A percentile compares a stretch with the other conserved stretches of the same genome.
phyloP scores from a whole-genome alignment of 768 basidiomycete species.

The Wakefieldia striispora region DNA sequence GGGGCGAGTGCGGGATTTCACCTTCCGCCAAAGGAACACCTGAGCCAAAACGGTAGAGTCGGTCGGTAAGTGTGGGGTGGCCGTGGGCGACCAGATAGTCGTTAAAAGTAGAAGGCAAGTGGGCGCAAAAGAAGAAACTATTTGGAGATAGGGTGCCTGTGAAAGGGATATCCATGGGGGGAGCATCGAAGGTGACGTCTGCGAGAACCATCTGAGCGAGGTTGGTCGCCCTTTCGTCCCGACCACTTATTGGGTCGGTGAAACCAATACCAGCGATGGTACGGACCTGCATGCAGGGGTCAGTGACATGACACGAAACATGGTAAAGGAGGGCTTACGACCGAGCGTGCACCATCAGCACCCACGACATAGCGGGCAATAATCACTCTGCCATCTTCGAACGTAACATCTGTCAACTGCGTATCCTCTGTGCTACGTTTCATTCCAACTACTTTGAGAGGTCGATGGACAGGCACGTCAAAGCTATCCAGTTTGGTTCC shows the following conservation, averaged over 20 bases:
- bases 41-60: constrained; percentile 41
- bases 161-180: not conserved
- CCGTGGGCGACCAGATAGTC: constrained; percentile 17
- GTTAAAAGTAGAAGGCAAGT: constrained; percentile 16
- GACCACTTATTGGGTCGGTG: constrained; percentile 40
- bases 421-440: constrained; percentile 28
- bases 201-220: constrained; percentile 33
- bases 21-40: constrained; percentile 38
- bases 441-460: constrained; percentile 39
- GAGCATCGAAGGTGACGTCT: constrained; percentile 16
- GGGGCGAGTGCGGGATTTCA: constrained; percentile 37
- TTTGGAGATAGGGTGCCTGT: not conserved
- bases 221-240: constrained; percentile 21
- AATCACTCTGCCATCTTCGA: constrained; percentile 46
- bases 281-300: constrained; percentile 38
- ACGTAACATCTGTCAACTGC: constrained; percentile 38
- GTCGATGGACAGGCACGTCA: constrained; percentile 37
- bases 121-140: constrained; percentile 14
- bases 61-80: not conserved
- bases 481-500: constrained; percentile 30
- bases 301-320: not conserved
- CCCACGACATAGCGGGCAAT: constrained; percentile 48
- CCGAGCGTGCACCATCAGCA: constrained; percentile 50
- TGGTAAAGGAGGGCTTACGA: constrained; percentile 29
- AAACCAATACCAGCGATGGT: constrained; percentile 42